Conservation (phyloP, 225 moss, liverwort and hornwort genomes). For the Pleurozium schreberi region DNA sequence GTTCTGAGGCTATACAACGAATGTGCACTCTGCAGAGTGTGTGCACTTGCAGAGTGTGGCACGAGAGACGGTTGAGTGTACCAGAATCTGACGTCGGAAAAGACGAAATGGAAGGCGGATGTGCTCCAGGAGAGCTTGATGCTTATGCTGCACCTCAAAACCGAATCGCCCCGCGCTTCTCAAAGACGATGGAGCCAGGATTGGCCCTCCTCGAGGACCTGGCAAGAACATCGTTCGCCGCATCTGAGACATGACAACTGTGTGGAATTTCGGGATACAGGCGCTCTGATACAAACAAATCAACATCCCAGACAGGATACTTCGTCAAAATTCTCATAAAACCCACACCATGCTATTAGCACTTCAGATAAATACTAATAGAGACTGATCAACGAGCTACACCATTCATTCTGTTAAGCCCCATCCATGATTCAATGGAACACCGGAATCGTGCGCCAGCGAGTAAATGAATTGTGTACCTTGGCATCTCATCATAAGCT, state of each 20-base stretch:
- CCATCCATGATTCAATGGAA: not conserved
- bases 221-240: constrained; percentile 31
- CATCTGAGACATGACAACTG: constrained; percentile 17
- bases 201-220: constrained; percentile 31
- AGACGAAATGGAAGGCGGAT: constrained; percentile 26
- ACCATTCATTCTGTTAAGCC: not conserved
- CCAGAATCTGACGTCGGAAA: constrained; percentile 30
- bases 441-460: not conserved
- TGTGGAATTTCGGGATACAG: not conserved
- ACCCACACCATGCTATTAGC: not conserved
- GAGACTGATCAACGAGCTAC: not conserved
- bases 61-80: not conserved
- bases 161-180: constrained; percentile 16
- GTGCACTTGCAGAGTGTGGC: not conserved
- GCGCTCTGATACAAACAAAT: constrained; percentile 8
- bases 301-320: not conserved
- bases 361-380: not conserved
- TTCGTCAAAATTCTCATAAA: not conserved
- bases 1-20: not conserved
- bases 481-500: not conserved
- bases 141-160: constrained; percentile 23
- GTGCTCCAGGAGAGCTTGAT: constrained; percentile 26
- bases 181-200: constrained; percentile 8
- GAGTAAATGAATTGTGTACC: not conserved
- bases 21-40: not conserved